Base-by-base conservation (phyloP, 176 grass and related monocot species). In the Carex littledalei region DNA sequence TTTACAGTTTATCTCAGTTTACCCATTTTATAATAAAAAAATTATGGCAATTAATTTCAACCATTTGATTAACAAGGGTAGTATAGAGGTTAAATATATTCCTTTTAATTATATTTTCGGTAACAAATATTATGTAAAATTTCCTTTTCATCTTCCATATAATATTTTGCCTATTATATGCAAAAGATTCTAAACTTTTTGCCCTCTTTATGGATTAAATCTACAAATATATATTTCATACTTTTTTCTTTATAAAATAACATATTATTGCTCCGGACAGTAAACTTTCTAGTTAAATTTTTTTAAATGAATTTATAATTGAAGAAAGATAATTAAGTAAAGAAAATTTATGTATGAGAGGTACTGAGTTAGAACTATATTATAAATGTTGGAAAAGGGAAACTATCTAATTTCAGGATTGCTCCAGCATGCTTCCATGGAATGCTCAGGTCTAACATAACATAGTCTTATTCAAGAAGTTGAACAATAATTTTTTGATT, bases 401-500 rank as follows among this genome's bases (percentile, higher is more conserved):
- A 75, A 45, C 10, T 75, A 75, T 75, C 71, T 53, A 75, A 75
- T 75, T 75, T 9, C n/a, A 47, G 8, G 16, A 49, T 49, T 3
- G 35, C 39, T 72, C 39, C 69, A 73, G 68, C 68, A 72, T 45
- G 6, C 6, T 72, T 45, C 6, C 35, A 72, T 12, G 10, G 39
- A 20, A 73, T 75, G 8, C 8, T 26, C 26, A 50, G 9, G 3
- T 31, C 5, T 26, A 77, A 77, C 47, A 26, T 54, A 77, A 77
- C 69, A 32, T 77, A 8, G 73, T 77, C 47, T 77, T 29, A 77
- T 77, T 77, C 73, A 32, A 77, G 49, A 5, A 77, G 22, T 77
- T 77, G 73, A 77, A 29, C 6, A 77, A 53, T 26, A 77, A 53
- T 77, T 77, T 17, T 22, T 55, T 77, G 73, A 77, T 77, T 55